Percentiles rank a stretch among this genome's conserved stretches.
These are phyloP conservation scores for Skeletonema costatum DNA, from an alignment of 108 stramenopile species.

Conservation along the genomic window DNA sequence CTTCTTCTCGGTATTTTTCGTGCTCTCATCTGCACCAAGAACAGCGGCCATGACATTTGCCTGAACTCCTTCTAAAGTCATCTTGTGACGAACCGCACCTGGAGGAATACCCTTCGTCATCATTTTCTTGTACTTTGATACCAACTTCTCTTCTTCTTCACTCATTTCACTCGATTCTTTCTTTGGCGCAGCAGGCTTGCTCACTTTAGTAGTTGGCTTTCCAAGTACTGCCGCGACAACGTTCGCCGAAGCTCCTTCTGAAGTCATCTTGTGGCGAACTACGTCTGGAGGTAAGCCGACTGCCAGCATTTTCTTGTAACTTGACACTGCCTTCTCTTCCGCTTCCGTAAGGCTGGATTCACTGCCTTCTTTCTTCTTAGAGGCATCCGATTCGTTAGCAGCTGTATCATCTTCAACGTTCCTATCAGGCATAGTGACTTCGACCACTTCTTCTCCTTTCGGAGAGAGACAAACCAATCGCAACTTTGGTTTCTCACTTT, in stretches of 20 bases:
- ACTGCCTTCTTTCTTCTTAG: not conserved
- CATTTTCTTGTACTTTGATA: slow-evolving; percentile 54
- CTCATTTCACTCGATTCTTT: not conserved
- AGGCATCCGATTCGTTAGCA: not conserved
- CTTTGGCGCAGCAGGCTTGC: slow-evolving; percentile 7
- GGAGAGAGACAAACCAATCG: slow-evolving; percentile 38
- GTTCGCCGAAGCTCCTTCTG: not conserved
- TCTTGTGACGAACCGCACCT: slow-evolving; percentile 29
- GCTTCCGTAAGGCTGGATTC: not conserved
- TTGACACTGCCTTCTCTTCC: not conserved
- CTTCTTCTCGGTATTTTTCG: slow-evolving; percentile 24
- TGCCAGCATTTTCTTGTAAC: not conserved
- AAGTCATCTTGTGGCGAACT: not conserved
- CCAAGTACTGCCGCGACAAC: slow-evolving; percentile 15
- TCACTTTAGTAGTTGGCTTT: slow-evolving; percentile 10
- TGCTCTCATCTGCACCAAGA: slow-evolving; percentile 13
- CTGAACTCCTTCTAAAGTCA: slow-evolving; percentile 8
- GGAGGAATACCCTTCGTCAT: slow-evolving; percentile 44
- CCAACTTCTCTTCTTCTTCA: slow-evolving; percentile 14
- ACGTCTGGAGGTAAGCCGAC: not conserved
- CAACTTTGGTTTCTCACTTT: slow-evolving; percentile 31
- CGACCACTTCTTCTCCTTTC: slow-evolving; percentile 29
- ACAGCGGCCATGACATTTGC: not conserved
- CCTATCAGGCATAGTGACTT: slow-evolving; percentile 16
- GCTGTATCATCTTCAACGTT: not conserved